These are phyloP conservation scores for Hygrophorus pudorinus DNA, from an alignment of 768 basidiomycete genomes.

Conservation along the genomic window DNA sequence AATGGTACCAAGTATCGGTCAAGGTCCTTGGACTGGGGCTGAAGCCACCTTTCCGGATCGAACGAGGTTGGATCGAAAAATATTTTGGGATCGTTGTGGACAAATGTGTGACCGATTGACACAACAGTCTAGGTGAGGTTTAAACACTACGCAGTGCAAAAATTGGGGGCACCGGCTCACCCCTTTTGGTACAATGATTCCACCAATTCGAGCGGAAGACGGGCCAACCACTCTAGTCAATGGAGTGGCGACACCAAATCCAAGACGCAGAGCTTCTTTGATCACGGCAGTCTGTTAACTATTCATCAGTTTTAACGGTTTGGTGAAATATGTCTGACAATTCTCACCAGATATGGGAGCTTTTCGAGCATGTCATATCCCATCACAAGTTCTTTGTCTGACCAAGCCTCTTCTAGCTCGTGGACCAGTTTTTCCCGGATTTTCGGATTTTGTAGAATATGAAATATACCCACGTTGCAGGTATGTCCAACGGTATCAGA, in stretches of 20 bases:
- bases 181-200: conserved; percentile 26
- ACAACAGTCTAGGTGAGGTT: conserved; percentile 26
- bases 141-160: neutral
- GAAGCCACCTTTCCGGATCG: conserved; percentile 33
- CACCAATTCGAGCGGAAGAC: conserved; percentile 23
- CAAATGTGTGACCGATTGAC: conserved; percentile 25
- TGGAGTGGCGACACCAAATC: conserved; percentile 30
- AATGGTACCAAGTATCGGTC: conserved; percentile 31
- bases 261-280: conserved; percentile 36
- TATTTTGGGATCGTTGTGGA: conserved; percentile 27
- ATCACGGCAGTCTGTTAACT: conserved; percentile 31
- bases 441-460: too few species aligned
- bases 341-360: conserved; percentile 21
- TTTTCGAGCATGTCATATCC: conserved; percentile 22
- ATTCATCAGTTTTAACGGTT: too few species aligned
- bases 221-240: conserved; percentile 33
- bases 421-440: too few species aligned
- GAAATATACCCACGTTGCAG: conserved; percentile 15
- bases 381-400: conserved; percentile 17
- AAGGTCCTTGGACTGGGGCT: conserved; percentile 19
- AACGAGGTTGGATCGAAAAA: conserved; percentile 29
- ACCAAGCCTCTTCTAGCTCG: conserved; percentile 25
- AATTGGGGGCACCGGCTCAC: conserved; percentile 18
- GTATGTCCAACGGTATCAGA: conserved; percentile 21
- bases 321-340: too few species aligned